phyloP scores from a whole-genome alignment of 2,329 filamentous ascomycete genomes.

The Pseudogymnoascus destructans region DNA sequence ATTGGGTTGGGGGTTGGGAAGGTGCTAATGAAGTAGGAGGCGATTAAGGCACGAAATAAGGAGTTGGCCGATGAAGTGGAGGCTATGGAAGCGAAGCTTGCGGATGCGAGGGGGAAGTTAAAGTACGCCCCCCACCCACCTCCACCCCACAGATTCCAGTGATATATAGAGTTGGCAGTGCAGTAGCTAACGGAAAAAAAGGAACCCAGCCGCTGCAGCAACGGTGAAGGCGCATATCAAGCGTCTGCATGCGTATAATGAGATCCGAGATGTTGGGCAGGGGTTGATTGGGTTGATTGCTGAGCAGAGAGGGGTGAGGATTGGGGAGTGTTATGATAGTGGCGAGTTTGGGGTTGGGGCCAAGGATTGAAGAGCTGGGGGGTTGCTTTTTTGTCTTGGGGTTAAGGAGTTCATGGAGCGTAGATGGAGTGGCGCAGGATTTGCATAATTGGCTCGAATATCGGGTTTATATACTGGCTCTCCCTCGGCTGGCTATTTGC shows the following conservation, averaged over 20 bases:
- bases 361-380: conserved; percentile 19
- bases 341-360: conserved; percentile 25
- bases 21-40: not conserved
- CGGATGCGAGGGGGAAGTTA: conserved; percentile 26
- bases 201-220: conserved; percentile 24
- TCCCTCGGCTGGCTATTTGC: not conserved
- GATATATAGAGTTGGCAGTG: not conserved
- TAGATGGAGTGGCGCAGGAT: not conserved
- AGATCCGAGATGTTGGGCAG: conserved; percentile 54
- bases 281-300: conserved; percentile 55
- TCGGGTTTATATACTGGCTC: not conserved
- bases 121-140: conserved; percentile 17
- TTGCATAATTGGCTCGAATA: not conserved
- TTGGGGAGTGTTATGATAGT: conserved; percentile 24
- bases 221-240: conserved; percentile 51
- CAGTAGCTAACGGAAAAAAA: not conserved
- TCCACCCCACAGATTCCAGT: not conserved
- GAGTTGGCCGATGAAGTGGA: conserved; percentile 20
- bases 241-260: conserved; percentile 55
- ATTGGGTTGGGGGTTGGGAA: no score
- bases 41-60: not conserved
- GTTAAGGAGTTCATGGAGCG: not conserved
- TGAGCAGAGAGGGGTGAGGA: conserved; percentile 42
- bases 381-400: not conserved
- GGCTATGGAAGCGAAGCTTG: conserved; percentile 26